phyloP scores from a whole-genome alignment of 257 asterid genomes.

The Solanum arcanum region DNA sequence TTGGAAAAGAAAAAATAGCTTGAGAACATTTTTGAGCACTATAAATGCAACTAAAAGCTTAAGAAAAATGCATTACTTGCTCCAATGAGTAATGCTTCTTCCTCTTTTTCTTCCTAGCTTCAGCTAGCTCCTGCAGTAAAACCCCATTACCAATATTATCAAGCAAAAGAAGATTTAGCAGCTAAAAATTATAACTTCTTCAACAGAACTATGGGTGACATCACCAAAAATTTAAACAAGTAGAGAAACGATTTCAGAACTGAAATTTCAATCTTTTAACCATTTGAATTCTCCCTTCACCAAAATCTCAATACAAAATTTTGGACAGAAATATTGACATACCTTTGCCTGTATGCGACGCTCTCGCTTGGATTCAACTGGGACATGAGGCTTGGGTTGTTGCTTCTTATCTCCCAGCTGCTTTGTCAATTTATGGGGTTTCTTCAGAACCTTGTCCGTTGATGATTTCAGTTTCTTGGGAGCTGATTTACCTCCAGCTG shows the following conservation, averaged over 20 bases:
- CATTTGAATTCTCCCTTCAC: background rate
- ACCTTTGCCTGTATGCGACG: constrained; percentile 72
- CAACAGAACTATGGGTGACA: background rate
- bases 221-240: background rate
- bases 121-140: constrained; percentile 55
- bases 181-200: background rate
- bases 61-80: constrained; percentile 35
- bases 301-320: background rate
- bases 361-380: constrained; percentile 27
- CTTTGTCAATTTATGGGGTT: constrained; percentile 18
- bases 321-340: background rate
- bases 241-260: background rate
- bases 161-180: background rate
- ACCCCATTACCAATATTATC: background rate
- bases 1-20: background rate
- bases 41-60: background rate
- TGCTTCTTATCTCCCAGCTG: background rate
- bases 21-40: background rate
- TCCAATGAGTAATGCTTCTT: constrained; percentile 84
- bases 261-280: background rate
- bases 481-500: constrained; percentile 21
- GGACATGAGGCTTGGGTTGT: constrained; percentile 15
- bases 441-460: constrained; percentile 15
- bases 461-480: constrained; percentile 16
- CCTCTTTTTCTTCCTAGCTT: constrained; percentile 83